phyloP scores from a whole-genome alignment of 345 rosid genomes.

The Brassica juncea region DNA sequence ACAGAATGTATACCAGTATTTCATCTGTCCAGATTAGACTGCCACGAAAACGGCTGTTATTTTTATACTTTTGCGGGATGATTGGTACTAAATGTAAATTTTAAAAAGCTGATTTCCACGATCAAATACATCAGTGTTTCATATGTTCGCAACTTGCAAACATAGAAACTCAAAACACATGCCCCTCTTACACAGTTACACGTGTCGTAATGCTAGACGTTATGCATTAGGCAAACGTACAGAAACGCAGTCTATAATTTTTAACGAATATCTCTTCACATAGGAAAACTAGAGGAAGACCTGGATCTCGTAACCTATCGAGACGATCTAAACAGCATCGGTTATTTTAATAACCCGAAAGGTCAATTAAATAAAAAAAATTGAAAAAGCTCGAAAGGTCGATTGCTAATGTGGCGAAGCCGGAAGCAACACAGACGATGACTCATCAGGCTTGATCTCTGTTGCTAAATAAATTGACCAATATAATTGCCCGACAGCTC shows the following conservation, averaged over 20 bases:
- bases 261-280: neutral
- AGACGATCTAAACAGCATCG: neutral
- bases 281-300: neutral
- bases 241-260: neutral
- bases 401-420: slow-evolving; percentile 51
- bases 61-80: neutral
- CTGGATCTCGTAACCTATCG: neutral
- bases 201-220: neutral
- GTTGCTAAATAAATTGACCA: slow-evolving; percentile 34
- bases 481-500: slow-evolving; percentile 43
- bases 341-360: neutral
- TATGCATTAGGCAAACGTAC: neutral
- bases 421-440: slow-evolving; percentile 47
- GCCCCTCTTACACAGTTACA: neutral
- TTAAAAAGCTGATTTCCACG: neutral
- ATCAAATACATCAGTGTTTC: neutral
- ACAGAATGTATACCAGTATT: neutral
- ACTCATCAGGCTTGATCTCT: slow-evolving; percentile 39
- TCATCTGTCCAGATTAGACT: neutral
- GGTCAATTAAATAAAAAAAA: neutral
- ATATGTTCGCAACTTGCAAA: neutral
- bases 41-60: neutral
- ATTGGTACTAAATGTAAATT: neutral
- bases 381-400: neutral
- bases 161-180: neutral